Evolutionary conservation across 2,329 filamentous ascomycete species (phyloP).

Genomic region (Xylariaceae sp.): DNA sequence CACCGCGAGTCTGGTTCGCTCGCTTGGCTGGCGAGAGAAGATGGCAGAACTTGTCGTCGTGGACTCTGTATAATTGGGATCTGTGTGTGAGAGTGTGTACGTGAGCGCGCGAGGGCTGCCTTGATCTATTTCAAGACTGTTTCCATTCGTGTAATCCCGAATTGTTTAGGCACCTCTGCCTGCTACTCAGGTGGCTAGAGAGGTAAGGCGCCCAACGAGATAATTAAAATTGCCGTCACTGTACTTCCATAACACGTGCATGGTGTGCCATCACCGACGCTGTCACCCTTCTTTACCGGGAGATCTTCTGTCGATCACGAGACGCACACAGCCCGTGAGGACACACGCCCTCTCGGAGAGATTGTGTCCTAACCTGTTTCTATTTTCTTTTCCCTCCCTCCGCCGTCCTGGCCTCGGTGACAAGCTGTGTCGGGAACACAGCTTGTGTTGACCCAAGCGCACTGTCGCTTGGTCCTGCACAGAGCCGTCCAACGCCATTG

Average conservation of each 20-base stretch:
- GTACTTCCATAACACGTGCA: slow-evolving; percentile 22
- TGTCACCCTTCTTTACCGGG: slow-evolving; percentile 15
- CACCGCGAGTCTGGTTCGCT: slow-evolving; percentile 11
- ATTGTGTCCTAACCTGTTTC: slow-evolving; percentile 8
- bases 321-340: slow-evolving; percentile 14
- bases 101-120: neutral
- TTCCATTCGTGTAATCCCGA: slow-evolving; percentile 12
- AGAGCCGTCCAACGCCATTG: slow-evolving; percentile 35
- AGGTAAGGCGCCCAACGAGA: slow-evolving; percentile 19
- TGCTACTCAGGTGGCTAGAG: too few relatives aligned
- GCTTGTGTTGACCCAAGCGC: slow-evolving; percentile 21
- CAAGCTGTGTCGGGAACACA: slow-evolving; percentile 17
- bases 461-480: slow-evolving; percentile 35
- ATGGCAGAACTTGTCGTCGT: neutral
- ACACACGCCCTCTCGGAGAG: slow-evolving; percentile 9
- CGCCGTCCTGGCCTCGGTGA: slow-evolving; percentile 13
- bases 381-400: slow-evolving; percentile 14
- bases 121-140: slow-evolving; percentile 2
- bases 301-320: slow-evolving; percentile 26
- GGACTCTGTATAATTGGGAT: neutral
- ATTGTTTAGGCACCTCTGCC: slow-evolving; percentile 13
- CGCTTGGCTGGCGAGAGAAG: slow-evolving; percentile 12
- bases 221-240: slow-evolving; percentile 20
- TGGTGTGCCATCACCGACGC: slow-evolving; percentile 19
- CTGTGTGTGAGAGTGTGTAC: too few relatives aligned